Conservation (phyloP, 2,329 filamentous ascomycete species). For the Myriosclerotinia duriaeana region DNA sequence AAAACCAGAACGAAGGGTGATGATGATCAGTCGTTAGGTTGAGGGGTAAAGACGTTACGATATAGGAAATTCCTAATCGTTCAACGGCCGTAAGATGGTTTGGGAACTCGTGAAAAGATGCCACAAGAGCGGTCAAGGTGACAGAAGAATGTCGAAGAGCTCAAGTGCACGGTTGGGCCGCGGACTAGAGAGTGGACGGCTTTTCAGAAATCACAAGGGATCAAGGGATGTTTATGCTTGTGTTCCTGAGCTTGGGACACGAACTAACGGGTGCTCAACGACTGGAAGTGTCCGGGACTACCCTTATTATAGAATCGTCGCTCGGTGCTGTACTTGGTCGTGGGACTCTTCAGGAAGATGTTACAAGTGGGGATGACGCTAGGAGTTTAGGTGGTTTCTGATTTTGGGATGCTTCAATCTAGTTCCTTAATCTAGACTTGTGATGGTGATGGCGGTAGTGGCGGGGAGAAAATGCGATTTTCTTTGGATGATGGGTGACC, state of each 20-base stretch:
- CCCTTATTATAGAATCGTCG: slow-evolving; percentile 17
- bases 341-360: slow-evolving; percentile 19
- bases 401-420: slow-evolving; percentile 7
- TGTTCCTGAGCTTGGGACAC: slow-evolving; percentile 21
- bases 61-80: slow-evolving; percentile 20
- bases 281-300: slow-evolving; percentile 21
- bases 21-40: slow-evolving; percentile 6
- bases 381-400: slow-evolving; percentile 15
- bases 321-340: slow-evolving; percentile 22
- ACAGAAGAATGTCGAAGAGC: slow-evolving; percentile 13
- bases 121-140: slow-evolving; percentile 23
- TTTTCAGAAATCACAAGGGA: slow-evolving; percentile 10
- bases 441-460: slow-evolving; percentile 19
- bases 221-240: neutral
- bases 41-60: slow-evolving; percentile 19
- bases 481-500: slow-evolving; percentile 22
- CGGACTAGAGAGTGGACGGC: slow-evolving; percentile 2
- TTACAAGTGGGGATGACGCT: slow-evolving; percentile 22
- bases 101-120: slow-evolving; percentile 8
- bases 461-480: slow-evolving; percentile 1
- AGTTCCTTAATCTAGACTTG: slow-evolving; percentile 17
- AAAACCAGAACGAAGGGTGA: slow-evolving; percentile 7
- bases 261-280: slow-evolving; percentile 24
- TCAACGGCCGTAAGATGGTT: slow-evolving; percentile 10
- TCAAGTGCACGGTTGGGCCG: slow-evolving; percentile 23